phyloP scores from a whole-genome alignment of 2,329 filamentous ascomycete species.

The Fusarium armeniacum region DNA sequence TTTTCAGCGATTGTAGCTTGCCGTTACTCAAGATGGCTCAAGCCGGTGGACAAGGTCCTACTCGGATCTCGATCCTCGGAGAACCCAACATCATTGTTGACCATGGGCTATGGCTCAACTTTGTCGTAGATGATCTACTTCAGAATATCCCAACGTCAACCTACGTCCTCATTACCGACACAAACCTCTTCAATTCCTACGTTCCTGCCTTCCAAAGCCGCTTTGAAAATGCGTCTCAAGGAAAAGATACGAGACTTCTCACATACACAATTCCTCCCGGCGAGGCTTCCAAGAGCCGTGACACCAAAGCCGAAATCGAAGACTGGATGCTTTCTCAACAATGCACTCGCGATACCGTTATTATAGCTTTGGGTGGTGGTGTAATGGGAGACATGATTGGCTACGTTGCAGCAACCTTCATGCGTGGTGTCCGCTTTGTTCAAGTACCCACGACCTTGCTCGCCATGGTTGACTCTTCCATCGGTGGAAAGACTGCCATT shows the following conservation, averaged over 20 bases:
- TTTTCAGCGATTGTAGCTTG: slow-evolving; percentile 16
- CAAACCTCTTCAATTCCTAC: slow-evolving; percentile 87
- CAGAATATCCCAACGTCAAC: slow-evolving; percentile 84
- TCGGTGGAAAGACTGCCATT: slow-evolving; percentile 98
- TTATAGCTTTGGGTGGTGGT: slow-evolving; percentile 93
- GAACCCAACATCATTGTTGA: slow-evolving; percentile 93
- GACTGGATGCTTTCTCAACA: slow-evolving; percentile 95
- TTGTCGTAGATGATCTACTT: slow-evolving; percentile 85
- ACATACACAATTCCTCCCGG: slow-evolving; percentile 90
- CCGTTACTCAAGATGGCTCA: slow-evolving; percentile 46
- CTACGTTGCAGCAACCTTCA: slow-evolving; percentile 97
- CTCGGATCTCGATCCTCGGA: slow-evolving; percentile 83
- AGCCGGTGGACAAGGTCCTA: slow-evolving; percentile 57
- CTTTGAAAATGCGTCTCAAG: slow-evolving; percentile 52
- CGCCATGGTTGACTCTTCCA: slow-evolving; percentile 98
- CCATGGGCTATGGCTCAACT: slow-evolving; percentile 88
- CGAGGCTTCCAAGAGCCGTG: slow-evolving; percentile 91
- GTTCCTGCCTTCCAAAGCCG: slow-evolving; percentile 77
- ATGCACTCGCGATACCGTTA: slow-evolving; percentile 95
- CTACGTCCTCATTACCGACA: slow-evolving; percentile 97
- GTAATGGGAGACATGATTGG: slow-evolving; percentile 99
- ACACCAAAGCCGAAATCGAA: slow-evolving; percentile 95
- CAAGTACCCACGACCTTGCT: slow-evolving; percentile 96
- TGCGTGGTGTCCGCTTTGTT: slow-evolving; percentile 95
- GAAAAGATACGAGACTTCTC: slow-evolving; percentile 74